Percentiles rank a stretch among this genome's conserved stretches.
Conservation (phyloP, 805 yeast species). For the Saccharomycopsis javanensis region DNA sequence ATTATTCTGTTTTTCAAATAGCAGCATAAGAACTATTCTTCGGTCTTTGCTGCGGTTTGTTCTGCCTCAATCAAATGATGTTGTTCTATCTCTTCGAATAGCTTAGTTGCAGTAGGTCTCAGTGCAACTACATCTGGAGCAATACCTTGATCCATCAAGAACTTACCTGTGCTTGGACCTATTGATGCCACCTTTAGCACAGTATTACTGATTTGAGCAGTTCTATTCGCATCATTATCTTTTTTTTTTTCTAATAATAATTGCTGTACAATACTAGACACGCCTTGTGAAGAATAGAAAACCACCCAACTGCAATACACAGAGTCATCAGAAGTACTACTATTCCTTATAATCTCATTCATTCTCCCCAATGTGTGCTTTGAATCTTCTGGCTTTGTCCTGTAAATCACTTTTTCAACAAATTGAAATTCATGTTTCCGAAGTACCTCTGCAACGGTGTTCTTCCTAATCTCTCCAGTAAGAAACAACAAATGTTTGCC, state of each 20-base stretch:
- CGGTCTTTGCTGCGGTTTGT: not conserved
- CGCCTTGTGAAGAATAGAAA: constrained; percentile 88
- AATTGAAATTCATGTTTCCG: constrained; percentile 34
- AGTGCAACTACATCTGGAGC: constrained; percentile 53
- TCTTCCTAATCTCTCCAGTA: constrained; percentile 81
- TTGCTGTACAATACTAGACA: constrained; percentile 47
- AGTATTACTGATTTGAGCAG: not conserved
- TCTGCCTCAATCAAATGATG: not conserved
- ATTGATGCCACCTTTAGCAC: constrained; percentile 59
- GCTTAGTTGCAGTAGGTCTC: constrained; percentile 60
- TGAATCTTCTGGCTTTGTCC: constrained; percentile 37
- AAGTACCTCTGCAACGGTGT: constrained; percentile 63
- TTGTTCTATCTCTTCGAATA: constrained; percentile 29
- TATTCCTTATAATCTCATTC: not conserved
- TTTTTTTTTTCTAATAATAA: constrained; percentile 20
- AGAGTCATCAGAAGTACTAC: not conserved
- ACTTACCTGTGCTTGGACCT: constrained; percentile 79
- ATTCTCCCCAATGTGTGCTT: not conserved
- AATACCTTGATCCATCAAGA: constrained; percentile 45
- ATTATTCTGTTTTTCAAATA: no score
- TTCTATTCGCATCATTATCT: not conserved
- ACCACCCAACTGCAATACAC: constrained; percentile 48
- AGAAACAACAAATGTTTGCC: constrained; percentile 47
- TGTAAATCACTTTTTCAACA: constrained; percentile 57
- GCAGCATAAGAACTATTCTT: no score